These are phyloP conservation scores for Limonomyces culmigenus DNA, from an alignment of 1,284 basidiomycete species.

Conservation along the genomic window DNA sequence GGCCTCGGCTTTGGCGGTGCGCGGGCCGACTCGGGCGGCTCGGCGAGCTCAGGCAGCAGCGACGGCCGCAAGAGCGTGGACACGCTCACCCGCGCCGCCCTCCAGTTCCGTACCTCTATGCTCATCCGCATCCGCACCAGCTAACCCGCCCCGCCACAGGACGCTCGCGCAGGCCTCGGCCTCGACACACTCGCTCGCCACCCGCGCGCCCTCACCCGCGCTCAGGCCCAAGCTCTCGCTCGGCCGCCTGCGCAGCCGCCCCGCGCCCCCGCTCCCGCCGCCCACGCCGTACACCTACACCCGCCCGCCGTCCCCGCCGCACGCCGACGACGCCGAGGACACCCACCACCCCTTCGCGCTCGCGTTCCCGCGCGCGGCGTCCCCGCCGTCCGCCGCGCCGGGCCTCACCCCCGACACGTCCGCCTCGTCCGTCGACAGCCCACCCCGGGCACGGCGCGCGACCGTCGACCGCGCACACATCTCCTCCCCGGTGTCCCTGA, in stretches of 20 bases:
- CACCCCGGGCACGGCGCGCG: too few relatives aligned
- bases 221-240: conserved; percentile 19
- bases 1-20: too few relatives aligned
- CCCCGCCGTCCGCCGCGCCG: too few relatives aligned
- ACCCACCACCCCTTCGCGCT: conserved; percentile 6
- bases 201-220: conserved; percentile 14
- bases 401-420: neutral
- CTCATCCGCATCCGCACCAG: conserved; percentile 1
- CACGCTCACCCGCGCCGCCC: conserved; percentile 28
- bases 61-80: conserved; percentile 43
- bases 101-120: conserved; percentile 31
- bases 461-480: too few relatives aligned
- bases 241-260: conserved; percentile 15
- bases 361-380: conserved; percentile 11
- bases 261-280: conserved; percentile 14
- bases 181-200: conserved; percentile 33
- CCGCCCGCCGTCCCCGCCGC: too few relatives aligned
- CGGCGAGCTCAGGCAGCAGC: conserved; percentile 23
- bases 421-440: neutral
- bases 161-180: conserved; percentile 41
- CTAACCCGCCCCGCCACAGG: too few relatives aligned
- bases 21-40: too few relatives aligned
- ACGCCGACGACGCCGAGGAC: conserved; percentile 5
- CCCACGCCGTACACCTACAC: neutral
- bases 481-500: neutral